Evolutionary conservation across 345 rosid species (phyloP).

Genomic region (Corymbia maculata): DNA sequence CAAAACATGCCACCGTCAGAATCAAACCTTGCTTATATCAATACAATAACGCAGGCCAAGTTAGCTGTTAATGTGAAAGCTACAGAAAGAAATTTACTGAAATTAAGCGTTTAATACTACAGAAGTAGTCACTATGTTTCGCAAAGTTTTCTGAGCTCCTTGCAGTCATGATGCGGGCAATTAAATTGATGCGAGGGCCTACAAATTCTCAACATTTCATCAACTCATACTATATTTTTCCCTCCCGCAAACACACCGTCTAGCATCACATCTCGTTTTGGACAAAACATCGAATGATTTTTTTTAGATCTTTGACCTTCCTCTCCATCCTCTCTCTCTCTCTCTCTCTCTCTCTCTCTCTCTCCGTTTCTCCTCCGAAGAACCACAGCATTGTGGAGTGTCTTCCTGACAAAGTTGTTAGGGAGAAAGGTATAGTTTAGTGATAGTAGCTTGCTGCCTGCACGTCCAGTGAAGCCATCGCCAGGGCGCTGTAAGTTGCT

Average conservation of each 20-base stretch:
- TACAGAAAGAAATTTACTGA: not conserved
- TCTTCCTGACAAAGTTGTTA: not conserved
- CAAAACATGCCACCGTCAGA: not conserved
- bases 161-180: not conserved
- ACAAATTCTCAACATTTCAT: too few species aligned
- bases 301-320: not conserved
- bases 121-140: not conserved
- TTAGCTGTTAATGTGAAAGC: not conserved
- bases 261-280: not conserved
- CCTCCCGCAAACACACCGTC: not conserved
- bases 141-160: not conserved
- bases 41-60: not conserved
- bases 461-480: not conserved
- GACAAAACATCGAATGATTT: not conserved
- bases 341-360: not conserved
- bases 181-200: too few species aligned
- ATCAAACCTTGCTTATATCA: not conserved
- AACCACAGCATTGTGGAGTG: not conserved
- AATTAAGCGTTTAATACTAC: not conserved
- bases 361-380: not conserved
- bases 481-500: not conserved
- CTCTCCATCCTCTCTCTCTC: not conserved
- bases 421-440: not conserved
- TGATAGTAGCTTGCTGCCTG: not conserved
- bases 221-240: not conserved